Percentiles rank a stretch among this genome's conserved stretches.
Evolutionary conservation across 768 basidiomycete species (phyloP).

Genomic region (Leccinum obscurum): DNA sequence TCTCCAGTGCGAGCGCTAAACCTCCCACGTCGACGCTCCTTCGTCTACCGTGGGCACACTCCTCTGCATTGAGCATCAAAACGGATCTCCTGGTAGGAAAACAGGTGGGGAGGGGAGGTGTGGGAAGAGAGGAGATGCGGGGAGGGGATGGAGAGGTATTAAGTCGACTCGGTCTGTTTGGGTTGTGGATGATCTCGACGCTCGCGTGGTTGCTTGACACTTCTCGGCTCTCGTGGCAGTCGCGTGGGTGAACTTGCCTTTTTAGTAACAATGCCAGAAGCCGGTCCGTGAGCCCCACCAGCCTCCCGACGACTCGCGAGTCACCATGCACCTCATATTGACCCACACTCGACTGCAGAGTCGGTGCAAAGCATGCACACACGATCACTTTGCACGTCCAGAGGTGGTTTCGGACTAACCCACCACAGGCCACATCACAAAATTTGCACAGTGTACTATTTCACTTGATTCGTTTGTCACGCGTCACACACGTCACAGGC

Average conservation of each 20-base stretch:
- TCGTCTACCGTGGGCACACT: slow-evolving; percentile 42
- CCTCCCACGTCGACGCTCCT: slow-evolving; percentile 91
- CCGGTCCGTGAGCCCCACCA: neutral
- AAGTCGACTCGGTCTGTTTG: slow-evolving; percentile 14
- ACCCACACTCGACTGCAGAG: too few relatives aligned
- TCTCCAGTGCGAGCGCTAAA: slow-evolving; percentile 73
- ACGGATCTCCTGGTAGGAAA: neutral
- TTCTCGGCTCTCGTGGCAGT: slow-evolving; percentile 37
- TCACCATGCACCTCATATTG: too few relatives aligned
- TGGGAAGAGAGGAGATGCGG: neutral
- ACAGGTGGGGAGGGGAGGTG: neutral
- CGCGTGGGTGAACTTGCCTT: slow-evolving; percentile 28
- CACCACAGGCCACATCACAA: too few relatives aligned
- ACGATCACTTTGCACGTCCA: too few relatives aligned
- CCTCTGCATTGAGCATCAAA: slow-evolving; percentile 33
- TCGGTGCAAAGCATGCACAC: too few relatives aligned
- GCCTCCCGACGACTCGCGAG: too few relatives aligned
- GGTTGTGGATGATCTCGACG: slow-evolving; percentile 31
- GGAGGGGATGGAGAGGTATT: slow-evolving; percentile 12
- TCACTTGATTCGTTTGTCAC: too few relatives aligned
- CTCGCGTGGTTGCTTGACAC: slow-evolving; percentile 38
- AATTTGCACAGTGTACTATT: too few relatives aligned
- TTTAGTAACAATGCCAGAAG: slow-evolving; percentile 16
- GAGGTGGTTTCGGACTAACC: too few relatives aligned
- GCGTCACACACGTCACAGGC: too few relatives aligned